Conservation (phyloP, 139 green algal species). For the Yamagishiella unicocca region DNA sequence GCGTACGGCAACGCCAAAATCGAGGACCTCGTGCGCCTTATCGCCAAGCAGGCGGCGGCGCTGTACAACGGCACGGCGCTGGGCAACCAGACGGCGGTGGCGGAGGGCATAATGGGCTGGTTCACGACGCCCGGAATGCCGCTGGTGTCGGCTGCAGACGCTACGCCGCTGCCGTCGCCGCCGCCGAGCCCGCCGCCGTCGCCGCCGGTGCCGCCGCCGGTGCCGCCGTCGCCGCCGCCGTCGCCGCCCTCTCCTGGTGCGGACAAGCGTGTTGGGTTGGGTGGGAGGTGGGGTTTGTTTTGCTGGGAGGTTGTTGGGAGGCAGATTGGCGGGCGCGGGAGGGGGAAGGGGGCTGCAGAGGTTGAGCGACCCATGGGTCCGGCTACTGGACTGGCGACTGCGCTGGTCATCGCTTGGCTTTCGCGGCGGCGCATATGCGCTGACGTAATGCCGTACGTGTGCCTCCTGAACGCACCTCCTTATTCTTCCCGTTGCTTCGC, state of each 20-base stretch:
- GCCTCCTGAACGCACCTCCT: no score
- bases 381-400: no score
- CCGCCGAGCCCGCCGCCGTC: neutral
- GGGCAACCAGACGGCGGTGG: neutral
- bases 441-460: no score
- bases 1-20: neutral
- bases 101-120: neutral
- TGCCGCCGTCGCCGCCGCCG: neutral
- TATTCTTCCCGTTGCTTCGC: no score
- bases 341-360: no score
- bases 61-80: neutral
- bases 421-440: no score
- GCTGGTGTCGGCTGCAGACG: neutral
- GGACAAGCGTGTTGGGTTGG: no score
- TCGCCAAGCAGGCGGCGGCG: neutral
- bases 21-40: neutral
- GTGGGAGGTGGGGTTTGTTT: no score
- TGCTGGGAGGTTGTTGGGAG: no score
- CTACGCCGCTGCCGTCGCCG: conserved; percentile 23
- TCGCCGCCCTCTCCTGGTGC: neutral
- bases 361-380: no score
- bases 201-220: neutral
- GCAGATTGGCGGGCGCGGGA: no score
- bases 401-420: no score
- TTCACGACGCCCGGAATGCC: conserved; percentile 2